Evolutionary conservation across 139 green algal species (phyloP).

Genomic region (Micromonas pusilla): DNA sequence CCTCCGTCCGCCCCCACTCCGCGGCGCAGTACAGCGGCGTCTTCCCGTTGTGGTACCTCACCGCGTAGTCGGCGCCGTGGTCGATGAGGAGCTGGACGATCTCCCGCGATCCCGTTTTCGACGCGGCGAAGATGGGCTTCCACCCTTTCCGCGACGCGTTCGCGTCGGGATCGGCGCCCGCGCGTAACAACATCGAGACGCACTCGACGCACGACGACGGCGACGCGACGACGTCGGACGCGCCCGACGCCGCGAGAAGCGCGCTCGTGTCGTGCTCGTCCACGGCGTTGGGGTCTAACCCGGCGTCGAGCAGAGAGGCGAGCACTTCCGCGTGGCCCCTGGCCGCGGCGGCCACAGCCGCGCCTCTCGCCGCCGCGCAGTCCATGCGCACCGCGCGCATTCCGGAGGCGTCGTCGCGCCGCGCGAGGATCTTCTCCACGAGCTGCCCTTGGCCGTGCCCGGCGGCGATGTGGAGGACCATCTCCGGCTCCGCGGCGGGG

Average conservation of each 20-base stretch:
- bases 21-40: conserved; percentile 4
- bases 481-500: neutral
- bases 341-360: neutral
- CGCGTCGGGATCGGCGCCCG: neutral
- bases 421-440: neutral
- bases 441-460: neutral
- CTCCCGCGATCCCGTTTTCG: neutral
- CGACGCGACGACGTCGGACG: neutral
- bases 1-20: neutral
- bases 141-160: neutral
- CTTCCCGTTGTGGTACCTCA: conserved; percentile 18
- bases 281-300: neutral
- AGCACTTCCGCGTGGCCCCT: neutral
- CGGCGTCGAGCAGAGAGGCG: neutral
- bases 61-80: neutral
- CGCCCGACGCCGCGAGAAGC: neutral
- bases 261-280: neutral
- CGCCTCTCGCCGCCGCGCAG: neutral
- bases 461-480: neutral
- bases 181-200: neutral
- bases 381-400: neutral
- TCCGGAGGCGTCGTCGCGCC: neutral
- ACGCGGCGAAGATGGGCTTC: neutral
- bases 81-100: neutral
- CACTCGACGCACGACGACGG: neutral